Base-by-base conservation (phyloP, 805 yeast species). In the Wickerhamiella allomyrinae region DNA sequence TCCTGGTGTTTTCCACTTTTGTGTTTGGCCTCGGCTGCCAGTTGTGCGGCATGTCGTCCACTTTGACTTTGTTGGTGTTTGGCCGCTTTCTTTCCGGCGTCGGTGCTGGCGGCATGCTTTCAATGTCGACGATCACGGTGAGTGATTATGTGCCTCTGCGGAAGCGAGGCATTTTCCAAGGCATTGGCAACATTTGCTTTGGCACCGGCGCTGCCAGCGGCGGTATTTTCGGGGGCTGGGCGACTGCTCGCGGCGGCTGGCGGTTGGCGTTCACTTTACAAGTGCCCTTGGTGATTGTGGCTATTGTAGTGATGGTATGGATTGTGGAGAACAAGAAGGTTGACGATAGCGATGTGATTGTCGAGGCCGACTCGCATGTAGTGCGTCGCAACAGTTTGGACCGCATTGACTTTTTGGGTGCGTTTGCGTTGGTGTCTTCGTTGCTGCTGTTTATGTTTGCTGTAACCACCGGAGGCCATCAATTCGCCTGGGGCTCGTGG, bases 51-150 rank as follows among this genome's bases (percentile, higher is more conserved):
- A 48, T 72, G 4, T 59, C 84, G 1, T 56, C 51, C 15, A 63
- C 66, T 22, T 73, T 80, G 70, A 59, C 65, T 46, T 66, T 70
- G 67, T 61, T 80, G 29, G 77, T 81, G 41, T 77, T 72, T 2
- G 89, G 86, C 1, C 67, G 94, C 51, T 77, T 83, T 46, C 66
- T 85, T 40, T 77, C 93, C 20, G 95, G 95, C 15, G 70, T 81
- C 43, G 95, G 95, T 10, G 94, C 94, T n/a, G 91, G 94, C 5
- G 95, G 95, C 1, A 71, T 85, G 54, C 74, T 78, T 40, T 70
- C 87, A 0, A 63, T 84, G 50, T 72, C 83, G 14, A 77, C 94
- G 6, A 79, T 85, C 44, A 70, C 86, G 2, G 70, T 79, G 51
- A 74, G 83, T 21, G 95, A 85, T 58, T 64, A 83, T 37, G 77